These are phyloP conservation scores for Curvularia lunata DNA, from an alignment of 2,329 filamentous ascomycete genomes.

Conservation along the genomic window DNA sequence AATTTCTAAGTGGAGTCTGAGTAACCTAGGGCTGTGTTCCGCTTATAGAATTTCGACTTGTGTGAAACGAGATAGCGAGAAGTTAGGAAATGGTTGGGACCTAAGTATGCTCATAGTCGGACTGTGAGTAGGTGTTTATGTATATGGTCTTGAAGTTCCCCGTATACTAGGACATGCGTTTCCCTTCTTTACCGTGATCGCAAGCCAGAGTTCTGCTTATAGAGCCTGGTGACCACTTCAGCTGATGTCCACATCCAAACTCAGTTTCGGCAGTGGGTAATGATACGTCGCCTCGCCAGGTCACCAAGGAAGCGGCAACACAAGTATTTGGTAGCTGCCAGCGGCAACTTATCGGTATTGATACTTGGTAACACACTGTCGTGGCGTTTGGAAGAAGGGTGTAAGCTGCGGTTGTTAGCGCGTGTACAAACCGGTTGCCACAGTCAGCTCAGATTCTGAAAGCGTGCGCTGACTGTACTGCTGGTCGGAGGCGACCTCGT, in stretches of 20 bases:
- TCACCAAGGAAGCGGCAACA: neutral
- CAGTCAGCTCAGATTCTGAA: slow-evolving; percentile 33
- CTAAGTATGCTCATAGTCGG: neutral
- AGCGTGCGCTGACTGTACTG: slow-evolving; percentile 16
- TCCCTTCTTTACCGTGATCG: slow-evolving; percentile 25
- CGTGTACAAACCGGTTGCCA: slow-evolving; percentile 16
- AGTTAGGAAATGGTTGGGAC: neutral
- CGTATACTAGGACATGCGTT: neutral
- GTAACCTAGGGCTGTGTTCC: neutral
- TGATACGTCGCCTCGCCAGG: slow-evolving; percentile 6
- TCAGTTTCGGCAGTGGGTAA: slow-evolving; percentile 13
- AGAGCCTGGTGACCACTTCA: neutral
- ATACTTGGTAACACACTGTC: slow-evolving; percentile 12
- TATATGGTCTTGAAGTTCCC: neutral
- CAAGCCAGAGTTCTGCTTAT: neutral
- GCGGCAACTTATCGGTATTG: slow-evolving; percentile 1
- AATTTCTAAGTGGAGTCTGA: no score
- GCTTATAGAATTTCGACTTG: neutral
- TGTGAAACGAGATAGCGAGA: neutral
- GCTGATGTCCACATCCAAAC: slow-evolving; percentile 8
- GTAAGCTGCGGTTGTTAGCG: slow-evolving; percentile 21
- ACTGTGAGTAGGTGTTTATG: neutral
- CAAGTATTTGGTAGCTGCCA: neutral
- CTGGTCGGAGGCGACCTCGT: neutral
- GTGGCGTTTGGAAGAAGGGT: slow-evolving; percentile 11